Conservation (phyloP, 345 rosid species). For the Hevea brasiliensis region DNA sequence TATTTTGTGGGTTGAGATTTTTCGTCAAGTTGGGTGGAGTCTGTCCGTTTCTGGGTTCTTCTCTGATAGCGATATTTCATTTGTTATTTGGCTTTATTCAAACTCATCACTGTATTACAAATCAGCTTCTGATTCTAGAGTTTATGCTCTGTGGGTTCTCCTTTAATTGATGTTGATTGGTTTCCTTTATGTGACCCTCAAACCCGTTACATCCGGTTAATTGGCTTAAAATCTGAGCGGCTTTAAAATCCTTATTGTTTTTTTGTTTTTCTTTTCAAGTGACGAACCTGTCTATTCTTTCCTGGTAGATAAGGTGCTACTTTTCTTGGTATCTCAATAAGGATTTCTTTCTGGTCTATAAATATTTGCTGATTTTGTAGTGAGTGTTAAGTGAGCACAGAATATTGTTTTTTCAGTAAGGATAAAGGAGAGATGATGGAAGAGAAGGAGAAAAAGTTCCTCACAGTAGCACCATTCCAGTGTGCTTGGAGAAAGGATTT, state of each 20-base stretch:
- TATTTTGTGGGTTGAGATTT: conserved; percentile 40
- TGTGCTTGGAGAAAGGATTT: conserved; percentile 97
- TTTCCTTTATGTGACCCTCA: neutral
- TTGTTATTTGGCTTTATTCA: conserved; percentile 9
- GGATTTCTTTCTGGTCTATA: conserved; percentile 4
- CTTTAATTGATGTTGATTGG: neutral
- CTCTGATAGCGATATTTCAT: conserved; percentile 29
- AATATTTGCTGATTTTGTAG: conserved; percentile 29
- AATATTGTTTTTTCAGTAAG: neutral
- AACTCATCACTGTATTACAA: neutral
- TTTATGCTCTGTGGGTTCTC: neutral
- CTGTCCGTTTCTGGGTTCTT: conserved; percentile 37
- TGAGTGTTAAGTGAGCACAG: conserved; percentile 18
- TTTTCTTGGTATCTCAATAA: conserved; percentile 7
- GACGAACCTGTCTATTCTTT: neutral
- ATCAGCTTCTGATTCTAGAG: neutral
- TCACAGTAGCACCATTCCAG: conserved; percentile 96
- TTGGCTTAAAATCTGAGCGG: neutral
- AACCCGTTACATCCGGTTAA: neutral
- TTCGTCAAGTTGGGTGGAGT: conserved; percentile 46
- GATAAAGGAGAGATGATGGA: conserved; percentile 38
- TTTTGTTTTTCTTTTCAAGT: neutral
- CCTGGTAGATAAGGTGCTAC: conserved; percentile 20
- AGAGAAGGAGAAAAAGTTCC: conserved; percentile 60
- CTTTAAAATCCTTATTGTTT: neutral